Conservation (phyloP, 2,329 filamentous ascomycete species). For the Pseudocercospora crystallina region DNA sequence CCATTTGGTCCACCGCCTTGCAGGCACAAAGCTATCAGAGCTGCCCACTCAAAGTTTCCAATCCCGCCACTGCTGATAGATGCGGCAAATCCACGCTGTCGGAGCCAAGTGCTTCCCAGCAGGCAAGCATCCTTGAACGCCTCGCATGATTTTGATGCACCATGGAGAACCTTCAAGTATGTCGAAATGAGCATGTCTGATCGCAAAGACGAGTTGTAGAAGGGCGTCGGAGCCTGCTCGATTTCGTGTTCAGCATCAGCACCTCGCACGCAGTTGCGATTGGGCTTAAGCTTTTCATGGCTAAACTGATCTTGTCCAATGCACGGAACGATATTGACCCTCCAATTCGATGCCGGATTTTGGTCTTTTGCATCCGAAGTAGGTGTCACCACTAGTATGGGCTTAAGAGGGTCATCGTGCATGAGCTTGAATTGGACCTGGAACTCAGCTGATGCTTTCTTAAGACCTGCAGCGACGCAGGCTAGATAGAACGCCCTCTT, state of each 20-base stretch:
- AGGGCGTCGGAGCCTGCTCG: slow-evolving; percentile 61
- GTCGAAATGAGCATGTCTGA: slow-evolving; percentile 71
- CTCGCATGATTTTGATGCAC: slow-evolving; percentile 66
- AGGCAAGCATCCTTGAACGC: slow-evolving; percentile 81
- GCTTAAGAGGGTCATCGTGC: slow-evolving; percentile 56
- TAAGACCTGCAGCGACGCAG: slow-evolving; percentile 71
- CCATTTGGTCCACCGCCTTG: slow-evolving; percentile 74
- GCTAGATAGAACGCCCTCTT: slow-evolving; percentile 90
- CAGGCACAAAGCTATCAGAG: slow-evolving; percentile 76
- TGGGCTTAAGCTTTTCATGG: slow-evolving; percentile 66
- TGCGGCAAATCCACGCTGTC: slow-evolving; percentile 77
- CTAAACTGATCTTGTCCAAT: slow-evolving; percentile 69
- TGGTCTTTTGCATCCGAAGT: slow-evolving; percentile 5
- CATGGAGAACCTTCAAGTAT: slow-evolving; percentile 74
- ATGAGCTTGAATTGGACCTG: slow-evolving; percentile 29
- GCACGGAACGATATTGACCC: slow-evolving; percentile 76
- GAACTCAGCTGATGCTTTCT: slow-evolving; percentile 62
- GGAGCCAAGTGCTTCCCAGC: slow-evolving; percentile 83
- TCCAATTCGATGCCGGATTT: slow-evolving; percentile 46
- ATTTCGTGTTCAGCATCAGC: slow-evolving; percentile 43
- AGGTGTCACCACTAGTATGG: slow-evolving; percentile 57
- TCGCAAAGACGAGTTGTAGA: slow-evolving; percentile 85
- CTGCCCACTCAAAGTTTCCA: slow-evolving; percentile 87
- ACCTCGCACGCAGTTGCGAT: slow-evolving; percentile 66
- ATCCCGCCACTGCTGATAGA: slow-evolving; percentile 76